These are phyloP conservation scores for Diplodia scrobiculata DNA, from an alignment of 2,329 filamentous ascomycete species.

Conservation along the genomic window DNA sequence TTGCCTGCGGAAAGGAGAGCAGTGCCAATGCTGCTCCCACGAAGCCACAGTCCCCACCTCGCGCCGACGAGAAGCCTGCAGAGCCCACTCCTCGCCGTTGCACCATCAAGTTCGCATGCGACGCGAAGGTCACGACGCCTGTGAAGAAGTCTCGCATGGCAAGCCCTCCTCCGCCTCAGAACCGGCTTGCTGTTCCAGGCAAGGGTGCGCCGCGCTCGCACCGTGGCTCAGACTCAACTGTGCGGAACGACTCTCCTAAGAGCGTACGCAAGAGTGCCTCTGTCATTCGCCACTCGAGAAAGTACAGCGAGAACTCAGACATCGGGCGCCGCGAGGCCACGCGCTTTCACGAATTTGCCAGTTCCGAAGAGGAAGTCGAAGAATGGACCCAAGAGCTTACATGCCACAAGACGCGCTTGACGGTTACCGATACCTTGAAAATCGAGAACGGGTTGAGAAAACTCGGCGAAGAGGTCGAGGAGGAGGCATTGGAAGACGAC, in stretches of 20 bases:
- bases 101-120: conserved; percentile 74
- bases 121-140: conserved; percentile 50
- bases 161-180: conserved; percentile 48
- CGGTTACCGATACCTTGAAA: conserved; percentile 82
- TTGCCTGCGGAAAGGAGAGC: conserved; percentile 70
- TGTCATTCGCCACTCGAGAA: conserved; percentile 39
- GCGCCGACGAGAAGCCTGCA: conserved; percentile 32
- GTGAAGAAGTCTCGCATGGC: conserved; percentile 39
- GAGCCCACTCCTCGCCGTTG: conserved; percentile 58
- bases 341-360: conserved; percentile 88
- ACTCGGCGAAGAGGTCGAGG: conserved; percentile 84
- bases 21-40: conserved; percentile 42
- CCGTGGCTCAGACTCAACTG: conserved; percentile 55
- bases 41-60: conserved; percentile 37
- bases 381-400: conserved; percentile 82
- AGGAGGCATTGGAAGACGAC: conserved; percentile 76
- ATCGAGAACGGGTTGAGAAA: conserved; percentile 89
- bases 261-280: conserved; percentile 44
- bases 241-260: conserved; percentile 53
- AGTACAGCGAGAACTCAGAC: conserved; percentile 45
- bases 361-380: conserved; percentile 72
- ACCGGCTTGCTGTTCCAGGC: conserved; percentile 37
- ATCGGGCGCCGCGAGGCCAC: conserved; percentile 57
- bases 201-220: conserved; percentile 42
- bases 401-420: conserved; percentile 69